These are phyloP conservation scores for Phytophthora cactorum DNA, from an alignment of 352 stramenopile species.

Conservation along the genomic window DNA sequence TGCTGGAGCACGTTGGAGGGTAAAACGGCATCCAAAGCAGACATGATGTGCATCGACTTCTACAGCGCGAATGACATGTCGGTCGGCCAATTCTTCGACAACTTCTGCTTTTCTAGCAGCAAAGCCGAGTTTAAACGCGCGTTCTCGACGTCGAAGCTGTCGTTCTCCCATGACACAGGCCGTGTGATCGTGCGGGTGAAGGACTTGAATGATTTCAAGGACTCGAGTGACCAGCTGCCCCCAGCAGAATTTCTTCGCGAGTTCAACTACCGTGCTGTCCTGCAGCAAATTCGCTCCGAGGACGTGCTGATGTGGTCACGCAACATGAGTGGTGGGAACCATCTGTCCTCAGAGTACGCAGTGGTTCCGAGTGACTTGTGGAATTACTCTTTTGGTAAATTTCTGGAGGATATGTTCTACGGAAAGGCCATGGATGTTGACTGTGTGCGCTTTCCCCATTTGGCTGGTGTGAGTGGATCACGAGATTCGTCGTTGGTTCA, in stretches of 20 bases:
- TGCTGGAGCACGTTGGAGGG: constrained; percentile 86
- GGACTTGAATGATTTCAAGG: constrained; percentile 74
- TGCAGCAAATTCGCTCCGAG: constrained; percentile 66
- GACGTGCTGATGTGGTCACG: constrained; percentile 77
- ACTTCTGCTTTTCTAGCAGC: constrained; percentile 78
- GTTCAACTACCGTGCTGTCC: constrained; percentile 63
- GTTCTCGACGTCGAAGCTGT: constrained; percentile 81
- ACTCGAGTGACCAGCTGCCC: constrained; percentile 55
- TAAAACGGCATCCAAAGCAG: constrained; percentile 78
- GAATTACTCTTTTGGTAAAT: constrained; percentile 91
- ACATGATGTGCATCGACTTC: constrained; percentile 92
- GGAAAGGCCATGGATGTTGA: constrained; percentile 81
- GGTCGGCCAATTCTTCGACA: constrained; percentile 81
- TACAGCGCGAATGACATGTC: constrained; percentile 87
- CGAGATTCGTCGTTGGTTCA: constrained; percentile 73
- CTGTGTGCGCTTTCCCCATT: constrained; percentile 66
- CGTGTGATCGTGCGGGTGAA: constrained; percentile 78
- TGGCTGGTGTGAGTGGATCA: constrained; percentile 58
- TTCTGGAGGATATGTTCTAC: constrained; percentile 88
- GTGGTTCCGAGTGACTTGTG: constrained; percentile 69
- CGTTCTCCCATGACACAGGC: constrained; percentile 83
- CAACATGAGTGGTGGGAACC: constrained; percentile 29
- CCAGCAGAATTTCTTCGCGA: constrained; percentile 66
- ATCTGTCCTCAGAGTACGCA: constrained; percentile 63
- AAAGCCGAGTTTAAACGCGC: constrained; percentile 80